phyloP scores from a whole-genome alignment of 306 rosid species.

The Pterocarpus santalinus region DNA sequence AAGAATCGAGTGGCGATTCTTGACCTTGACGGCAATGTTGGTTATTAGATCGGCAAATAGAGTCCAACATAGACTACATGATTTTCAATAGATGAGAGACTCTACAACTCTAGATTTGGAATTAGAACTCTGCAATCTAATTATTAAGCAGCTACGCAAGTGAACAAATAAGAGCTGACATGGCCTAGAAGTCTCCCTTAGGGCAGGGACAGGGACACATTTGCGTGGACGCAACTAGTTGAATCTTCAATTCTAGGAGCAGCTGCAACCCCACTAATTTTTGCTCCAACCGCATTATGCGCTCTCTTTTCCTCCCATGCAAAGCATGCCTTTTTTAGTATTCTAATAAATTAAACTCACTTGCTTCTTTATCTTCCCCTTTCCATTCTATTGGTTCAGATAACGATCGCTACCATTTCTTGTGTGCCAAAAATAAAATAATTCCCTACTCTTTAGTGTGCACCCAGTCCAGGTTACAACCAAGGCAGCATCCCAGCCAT shows the following conservation, averaged over 20 bases:
- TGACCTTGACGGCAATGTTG: neutral
- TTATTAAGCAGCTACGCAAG: neutral
- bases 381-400: constrained; percentile 12
- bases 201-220: constrained; percentile 39
- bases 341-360: neutral
- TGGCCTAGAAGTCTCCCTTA: neutral
- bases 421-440: constrained; percentile 34
- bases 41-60: neutral
- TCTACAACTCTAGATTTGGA: neutral
- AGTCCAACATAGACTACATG: neutral
- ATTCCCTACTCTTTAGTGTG: neutral
- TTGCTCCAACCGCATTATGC: neutral
- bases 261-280: neutral
- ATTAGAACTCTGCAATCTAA: neutral
- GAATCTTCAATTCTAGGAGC: too few relatives aligned
- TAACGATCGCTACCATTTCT: neutral
- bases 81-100: neutral
- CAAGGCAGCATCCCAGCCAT: constrained; percentile 34
- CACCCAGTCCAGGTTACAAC: constrained; percentile 18
- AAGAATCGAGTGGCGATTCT: neutral
- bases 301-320: neutral
- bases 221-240: constrained; percentile 44
- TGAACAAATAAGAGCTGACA: neutral
- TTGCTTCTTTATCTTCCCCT: neutral
- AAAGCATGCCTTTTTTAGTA: constrained; percentile 15